Base-by-base conservation (phyloP, 176 grass and related monocot genomes). In the Oryza glaberrima region DNA sequence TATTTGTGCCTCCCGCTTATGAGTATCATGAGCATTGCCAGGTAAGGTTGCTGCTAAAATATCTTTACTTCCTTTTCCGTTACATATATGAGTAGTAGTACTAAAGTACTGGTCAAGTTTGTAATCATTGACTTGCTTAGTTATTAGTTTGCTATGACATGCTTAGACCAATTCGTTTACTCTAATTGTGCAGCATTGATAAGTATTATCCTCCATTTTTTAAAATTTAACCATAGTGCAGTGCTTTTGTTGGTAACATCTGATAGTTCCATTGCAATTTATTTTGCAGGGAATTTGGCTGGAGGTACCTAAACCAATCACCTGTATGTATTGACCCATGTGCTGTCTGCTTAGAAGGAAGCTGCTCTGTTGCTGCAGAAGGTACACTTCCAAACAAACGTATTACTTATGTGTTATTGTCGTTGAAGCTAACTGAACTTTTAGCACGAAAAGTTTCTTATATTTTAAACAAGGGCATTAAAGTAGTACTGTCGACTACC, bases 11-110 rank as follows among this genome's bases (percentile, higher is more conserved):
- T 99, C 45, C 96, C 96, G 19, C 88, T 99, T 54, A 94, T 99
- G 91, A 99, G 93, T 81, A 92, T 94, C 70, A 92, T 96, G 88
- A 94, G 46, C 36, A 99, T 99, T 79, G 94, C 94, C 43, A 94
- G 96, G 96, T 96, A n/a, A 83, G 70, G 77, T 40, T 74, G 63
- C n/a, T 49, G 38, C 28, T 36, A 40, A 30, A 6, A 49, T 73
- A 40, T 16, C n/a, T 73, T 7, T 84, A 8, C 13, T 65, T 22
- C 25, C 7, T 17, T 80, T 19, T 78, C 12, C 82, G 30, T 64
- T 72, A 16, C 12, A 72, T 60, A 44, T 73, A 30, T 43, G 40
- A 54, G 40, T 43, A 84, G 28, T 30, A 25, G 10, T 70, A 79
- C 28, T 64, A 51, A 58, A 82, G 16, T 66, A 77, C 3, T n/a